Base-by-base conservation (phyloP, 1,284 basidiomycete genomes). In the Cryptococcus wingfieldii region DNA sequence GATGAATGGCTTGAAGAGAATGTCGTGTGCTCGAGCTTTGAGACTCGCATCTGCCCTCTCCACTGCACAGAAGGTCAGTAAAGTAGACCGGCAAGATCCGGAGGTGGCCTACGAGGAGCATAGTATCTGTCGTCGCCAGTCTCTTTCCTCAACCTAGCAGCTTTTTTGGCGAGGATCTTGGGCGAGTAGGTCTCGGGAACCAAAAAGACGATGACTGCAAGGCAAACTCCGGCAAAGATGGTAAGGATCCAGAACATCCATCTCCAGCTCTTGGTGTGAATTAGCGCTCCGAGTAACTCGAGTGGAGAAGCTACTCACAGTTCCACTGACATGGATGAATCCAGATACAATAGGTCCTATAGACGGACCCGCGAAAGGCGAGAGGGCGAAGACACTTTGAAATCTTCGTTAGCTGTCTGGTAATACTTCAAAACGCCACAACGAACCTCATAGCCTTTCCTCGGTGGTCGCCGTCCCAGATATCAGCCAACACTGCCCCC, bases 161-260 rank as follows among this genome's bases (percentile, higher is more conserved):
- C 83, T 67, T 83, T 83, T 3, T 65, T 63, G 37, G 71, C 71
- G 5, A 89, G 79, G 10, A 91, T 71, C 45, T 69, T 70, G 2
- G 80, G 80, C 1, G 77, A 73, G 56, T 80, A 87, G 53, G 90
- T 90, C 77, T 93, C 90, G 0, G 87, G 87, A 0, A 93, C 73
- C 2, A 84, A 83, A 54, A 91, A 80, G 39, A 88, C 49, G 58
- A 87, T 82, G 57, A 70, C 14, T 25, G 61, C 45, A 34, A 66
- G 56, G 57, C 70, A 74, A 13, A 70, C 58, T 14, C 71, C 77
- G 10, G 74, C 78, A 65, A 90, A 90, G 37, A 84, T 80, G 12
- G 86, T 80, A 41, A 87, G 72, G 42, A 88, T 79, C 86, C 87
- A 90, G 77, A 85, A 91, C 12, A 80, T 72, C 79, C 79, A 80